These are phyloP conservation scores for Plenodomus tracheiphilus DNA, from an alignment of 2,329 filamentous ascomycete species.

Conservation along the genomic window DNA sequence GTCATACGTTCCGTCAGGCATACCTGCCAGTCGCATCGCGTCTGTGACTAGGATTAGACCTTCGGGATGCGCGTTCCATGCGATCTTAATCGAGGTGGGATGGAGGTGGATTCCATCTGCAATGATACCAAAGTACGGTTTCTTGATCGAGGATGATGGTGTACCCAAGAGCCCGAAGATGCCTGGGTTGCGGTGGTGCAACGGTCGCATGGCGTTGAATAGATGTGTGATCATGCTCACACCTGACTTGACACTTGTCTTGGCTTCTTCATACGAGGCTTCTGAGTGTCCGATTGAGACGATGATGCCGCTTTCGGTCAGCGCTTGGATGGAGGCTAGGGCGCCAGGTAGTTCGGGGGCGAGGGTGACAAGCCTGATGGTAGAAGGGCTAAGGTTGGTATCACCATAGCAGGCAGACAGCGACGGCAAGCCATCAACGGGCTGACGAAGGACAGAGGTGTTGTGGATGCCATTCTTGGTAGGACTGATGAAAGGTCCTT, in stretches of 20 bases:
- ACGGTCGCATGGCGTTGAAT: constrained; percentile 90
- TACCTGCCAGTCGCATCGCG: constrained; percentile 83
- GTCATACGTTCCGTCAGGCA: constrained; percentile 80
- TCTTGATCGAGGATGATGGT: constrained; percentile 34
- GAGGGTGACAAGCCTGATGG: constrained; percentile 79
- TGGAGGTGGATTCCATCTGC: constrained; percentile 90
- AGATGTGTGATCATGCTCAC: constrained; percentile 90
- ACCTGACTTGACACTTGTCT: constrained; percentile 70
- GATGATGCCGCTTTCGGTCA: constrained; percentile 68
- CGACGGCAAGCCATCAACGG: constrained; percentile 63
- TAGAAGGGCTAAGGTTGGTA: constrained; percentile 61
- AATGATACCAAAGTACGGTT: constrained; percentile 87
- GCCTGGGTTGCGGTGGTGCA: constrained; percentile 89
- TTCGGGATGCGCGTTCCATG: constrained; percentile 80
- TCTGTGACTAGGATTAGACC: constrained; percentile 91
- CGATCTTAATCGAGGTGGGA: constrained; percentile 84
- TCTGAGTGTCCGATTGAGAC: constrained; percentile 86
- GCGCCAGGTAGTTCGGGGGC: constrained; percentile 76
- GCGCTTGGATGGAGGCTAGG: constrained; percentile 70
- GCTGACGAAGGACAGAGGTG: constrained; percentile 68
- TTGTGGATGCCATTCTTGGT: constrained; percentile 88
- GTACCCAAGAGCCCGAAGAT: constrained; percentile 81
- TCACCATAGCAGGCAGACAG: constrained; percentile 73
- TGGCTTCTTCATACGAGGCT: constrained; percentile 81
- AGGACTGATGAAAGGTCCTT: constrained; percentile 84